Evolutionary conservation across 139 green algal genomes (phyloP), one percentile per base, ranked within the genome.

Genomic region (Tetradesmus obliquus): DNA sequence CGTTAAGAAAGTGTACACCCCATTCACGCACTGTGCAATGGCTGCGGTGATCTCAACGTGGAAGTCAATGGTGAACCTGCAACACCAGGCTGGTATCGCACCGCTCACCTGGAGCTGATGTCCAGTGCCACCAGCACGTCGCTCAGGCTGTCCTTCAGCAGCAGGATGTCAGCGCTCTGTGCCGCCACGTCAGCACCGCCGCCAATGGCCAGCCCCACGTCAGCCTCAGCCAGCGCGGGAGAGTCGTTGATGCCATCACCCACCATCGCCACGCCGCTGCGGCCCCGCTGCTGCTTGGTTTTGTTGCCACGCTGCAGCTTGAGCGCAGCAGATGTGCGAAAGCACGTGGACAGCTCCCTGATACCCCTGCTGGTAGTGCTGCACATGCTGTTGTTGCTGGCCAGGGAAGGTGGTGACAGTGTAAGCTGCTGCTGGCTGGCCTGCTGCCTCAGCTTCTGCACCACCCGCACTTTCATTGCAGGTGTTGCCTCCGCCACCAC

Each of bases 191-290:
- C 93, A 85, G 20, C 95, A 19, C 96, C 97, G 5, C 94, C 94
- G 8, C 97, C 98, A 5, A 99, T 95, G 1, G 98, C 98, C n/a
- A 99, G 97, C 55, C 98, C 98, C 24, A 99, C 95, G 90, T 99
- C 98, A 1, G 98, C 98, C 12, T 96, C 96, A 0, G 96, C 96
- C 81, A 99, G 95, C 20, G 98, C 98, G 2, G 98, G 98, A 0
- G 96, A 95, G 94, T 99, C 98, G 92, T 99, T 99, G 69, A 99
- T 95, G 76, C 98, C 98, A 90, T 99, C 98, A 1, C 98, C 98
- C 57, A 99, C 98, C 98, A 99, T 99, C 4, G 96, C 98, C 60
- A 99, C 98, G 32, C 95, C 90, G 13, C 17, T 76, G 66, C 66
- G 66, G 66, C 66, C 66, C 66, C n/a, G 66, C 66, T 76, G 66